Percentiles rank a stretch among this genome's conserved stretches.
These are phyloP conservation scores for Starmera amethionina DNA, from an alignment of 805 yeast genomes.

Conservation along the genomic window DNA sequence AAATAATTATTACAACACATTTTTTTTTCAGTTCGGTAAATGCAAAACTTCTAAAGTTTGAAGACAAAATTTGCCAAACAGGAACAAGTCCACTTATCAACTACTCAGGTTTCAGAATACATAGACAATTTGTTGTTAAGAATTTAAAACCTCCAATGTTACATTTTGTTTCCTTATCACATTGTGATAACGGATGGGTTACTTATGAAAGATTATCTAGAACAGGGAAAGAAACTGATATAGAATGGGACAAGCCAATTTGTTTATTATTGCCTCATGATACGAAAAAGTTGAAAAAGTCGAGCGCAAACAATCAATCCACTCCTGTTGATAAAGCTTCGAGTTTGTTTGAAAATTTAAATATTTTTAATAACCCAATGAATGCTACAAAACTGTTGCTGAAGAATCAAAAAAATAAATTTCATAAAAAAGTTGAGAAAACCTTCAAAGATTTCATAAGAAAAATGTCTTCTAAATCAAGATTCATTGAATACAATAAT, in stretches of 20 bases:
- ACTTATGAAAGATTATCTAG: constrained; percentile 30
- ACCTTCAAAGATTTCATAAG: constrained; percentile 5
- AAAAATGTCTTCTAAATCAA: constrained; percentile 2
- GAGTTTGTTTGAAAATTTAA: background rate
- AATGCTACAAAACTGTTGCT: background rate
- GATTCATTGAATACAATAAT: constrained; percentile 12
- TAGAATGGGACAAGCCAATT: constrained; percentile 40
- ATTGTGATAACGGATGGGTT: constrained; percentile 41
- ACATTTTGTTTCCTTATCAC: constrained; percentile 36
- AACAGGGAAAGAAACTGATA: constrained; percentile 26
- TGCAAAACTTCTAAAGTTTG: background rate
- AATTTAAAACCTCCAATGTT: constrained; percentile 25
- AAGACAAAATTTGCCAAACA: constrained; percentile 27
- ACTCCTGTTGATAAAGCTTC: constrained; percentile 1
- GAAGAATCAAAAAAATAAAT: background rate
- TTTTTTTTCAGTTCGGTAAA: background rate
- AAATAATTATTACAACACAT: too few species aligned
- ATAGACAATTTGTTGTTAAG: constrained; percentile 36
- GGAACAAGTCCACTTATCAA: constrained; percentile 19
- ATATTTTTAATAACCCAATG: too few species aligned
- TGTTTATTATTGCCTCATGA: constrained; percentile 29
- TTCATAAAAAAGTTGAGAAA: constrained; percentile 1
- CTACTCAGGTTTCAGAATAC: constrained; percentile 48
- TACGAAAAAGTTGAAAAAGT: background rate
- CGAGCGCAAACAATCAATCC: too few species aligned